Evolutionary conservation across 805 yeast genomes (phyloP).

Genomic region (Jamesozyma spencerorum): DNA sequence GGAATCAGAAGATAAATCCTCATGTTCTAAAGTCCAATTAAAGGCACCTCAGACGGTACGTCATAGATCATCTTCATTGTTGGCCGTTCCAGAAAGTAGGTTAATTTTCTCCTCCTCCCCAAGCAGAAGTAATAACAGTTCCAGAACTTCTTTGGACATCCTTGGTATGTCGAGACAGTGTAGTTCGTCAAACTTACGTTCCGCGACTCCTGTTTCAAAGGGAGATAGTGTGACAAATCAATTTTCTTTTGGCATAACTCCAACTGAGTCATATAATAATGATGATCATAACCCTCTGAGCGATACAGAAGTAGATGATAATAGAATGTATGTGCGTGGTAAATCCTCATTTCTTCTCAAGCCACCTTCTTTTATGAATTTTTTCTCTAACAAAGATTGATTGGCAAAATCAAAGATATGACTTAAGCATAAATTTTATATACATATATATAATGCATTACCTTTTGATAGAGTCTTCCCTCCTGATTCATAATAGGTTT

Average conservation of each 20-base stretch:
- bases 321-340: too few relatives aligned
- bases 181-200: conserved; percentile 8
- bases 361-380: too few relatives aligned
- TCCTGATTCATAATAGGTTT: too few relatives aligned
- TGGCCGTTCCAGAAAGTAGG: conserved; percentile 8
- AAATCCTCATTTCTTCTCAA: too few relatives aligned
- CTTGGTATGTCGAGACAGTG: conserved; percentile 10
- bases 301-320: too few relatives aligned
- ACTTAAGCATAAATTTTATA: too few relatives aligned
- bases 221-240: conserved; percentile 17
- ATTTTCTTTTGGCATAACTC: conserved; percentile 22
- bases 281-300: too few relatives aligned
- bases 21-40: conserved; percentile 1
- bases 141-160: conserved; percentile 17
- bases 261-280: too few relatives aligned
- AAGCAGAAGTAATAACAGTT: conserved; percentile 21
- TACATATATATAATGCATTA: too few relatives aligned
- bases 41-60: conserved; percentile 25
- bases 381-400: too few relatives aligned
- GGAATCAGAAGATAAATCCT: not conserved
- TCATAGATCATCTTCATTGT: conserved; percentile 19
- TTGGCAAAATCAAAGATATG: too few relatives aligned
- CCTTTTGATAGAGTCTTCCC: too few relatives aligned
- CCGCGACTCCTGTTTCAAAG: conserved; percentile 7
- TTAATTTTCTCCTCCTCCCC: conserved; percentile 12